Evolutionary conservation across 495 filamentous ascomycete species (phyloP).

Genomic region (Alectoria sarmentosa): DNA sequence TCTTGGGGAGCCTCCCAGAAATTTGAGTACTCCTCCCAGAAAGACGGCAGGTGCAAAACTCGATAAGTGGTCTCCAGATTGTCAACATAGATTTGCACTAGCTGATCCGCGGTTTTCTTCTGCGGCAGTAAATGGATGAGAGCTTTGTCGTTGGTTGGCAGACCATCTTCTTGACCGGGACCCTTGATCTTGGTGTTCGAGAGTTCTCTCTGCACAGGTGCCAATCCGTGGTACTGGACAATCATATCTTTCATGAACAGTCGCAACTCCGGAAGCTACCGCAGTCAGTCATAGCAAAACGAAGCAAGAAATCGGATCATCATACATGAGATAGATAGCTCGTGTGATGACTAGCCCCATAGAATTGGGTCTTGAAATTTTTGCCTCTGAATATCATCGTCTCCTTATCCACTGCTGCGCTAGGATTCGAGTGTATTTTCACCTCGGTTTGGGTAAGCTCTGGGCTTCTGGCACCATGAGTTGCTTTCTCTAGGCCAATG

Average conservation of each 20-base stretch:
- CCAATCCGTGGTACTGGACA: constrained; percentile 30
- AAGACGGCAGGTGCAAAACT: constrained; percentile 52
- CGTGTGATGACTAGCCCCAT: constrained; percentile 41
- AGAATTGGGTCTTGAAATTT: constrained; percentile 42
- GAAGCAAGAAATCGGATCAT: background rate
- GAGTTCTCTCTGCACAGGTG: constrained; percentile 38
- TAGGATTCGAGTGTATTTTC: background rate
- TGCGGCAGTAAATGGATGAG: constrained; percentile 37
- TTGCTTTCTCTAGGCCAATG: constrained; percentile 16
- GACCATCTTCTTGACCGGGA: constrained; percentile 23
- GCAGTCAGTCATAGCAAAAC: constrained; percentile 20
- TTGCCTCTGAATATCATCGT: constrained; percentile 42
- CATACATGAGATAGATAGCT: constrained; percentile 43
- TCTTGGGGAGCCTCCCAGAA: constrained; percentile 40
- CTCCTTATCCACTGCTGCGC: constrained; percentile 18
- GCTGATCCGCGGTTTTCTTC: constrained; percentile 42
- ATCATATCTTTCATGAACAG: constrained; percentile 39
- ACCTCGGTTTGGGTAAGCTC: constrained; percentile 8
- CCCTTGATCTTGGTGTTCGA: constrained; percentile 34
- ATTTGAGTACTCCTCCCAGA: constrained; percentile 45
- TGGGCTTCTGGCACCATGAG: constrained; percentile 14
- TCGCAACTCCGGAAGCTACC: constrained; percentile 42
- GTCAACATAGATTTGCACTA: constrained; percentile 48
- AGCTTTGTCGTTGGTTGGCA: constrained; percentile 21
- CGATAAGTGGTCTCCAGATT: constrained; percentile 51